phyloP scores from a whole-genome alignment of 2,329 filamentous ascomycete genomes.

The Eutypa lata region DNA sequence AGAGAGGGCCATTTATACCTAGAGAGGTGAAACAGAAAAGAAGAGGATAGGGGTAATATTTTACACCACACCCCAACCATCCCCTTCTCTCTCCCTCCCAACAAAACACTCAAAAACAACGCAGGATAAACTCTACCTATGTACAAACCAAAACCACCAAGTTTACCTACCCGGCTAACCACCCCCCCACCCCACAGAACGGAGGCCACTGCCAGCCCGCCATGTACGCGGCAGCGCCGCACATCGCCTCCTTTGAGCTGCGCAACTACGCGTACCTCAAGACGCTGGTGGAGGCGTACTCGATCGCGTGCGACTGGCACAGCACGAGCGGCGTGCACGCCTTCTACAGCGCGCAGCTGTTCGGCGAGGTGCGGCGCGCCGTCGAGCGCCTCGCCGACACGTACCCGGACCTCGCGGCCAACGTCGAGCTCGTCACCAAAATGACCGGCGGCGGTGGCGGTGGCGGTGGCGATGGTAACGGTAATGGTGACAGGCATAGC shows the following conservation, averaged over 20 bases:
- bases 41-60: too few relatives aligned
- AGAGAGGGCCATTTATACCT: too few relatives aligned
- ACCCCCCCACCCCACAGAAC: constrained; percentile 40
- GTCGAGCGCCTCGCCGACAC: constrained; percentile 46
- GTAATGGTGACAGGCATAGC: background rate
- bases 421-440: constrained; percentile 39
- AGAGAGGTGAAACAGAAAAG: too few relatives aligned
- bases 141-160: too few relatives aligned
- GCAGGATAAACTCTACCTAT: too few relatives aligned
- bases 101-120: too few relatives aligned
- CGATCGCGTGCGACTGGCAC: constrained; percentile 69
- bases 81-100: too few relatives aligned
- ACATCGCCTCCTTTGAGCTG: constrained; percentile 69
- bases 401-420: constrained; percentile 56
- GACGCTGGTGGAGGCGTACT: constrained; percentile 51
- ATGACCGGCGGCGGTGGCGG: constrained; percentile 9
- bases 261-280: constrained; percentile 62
- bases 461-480: background rate
- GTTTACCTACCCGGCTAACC: too few relatives aligned
- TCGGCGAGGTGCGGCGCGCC: constrained; percentile 48
- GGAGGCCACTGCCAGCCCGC: constrained; percentile 74
- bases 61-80: too few relatives aligned
- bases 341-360: constrained; percentile 55
- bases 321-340: constrained; percentile 61
- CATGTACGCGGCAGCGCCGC: constrained; percentile 57